Percentiles rank a stretch among this genome's conserved stretches.
These are phyloP conservation scores for Urostyla sp. DNA, from an alignment of 73 alveolate genomes.

Conservation along the genomic window DNA sequence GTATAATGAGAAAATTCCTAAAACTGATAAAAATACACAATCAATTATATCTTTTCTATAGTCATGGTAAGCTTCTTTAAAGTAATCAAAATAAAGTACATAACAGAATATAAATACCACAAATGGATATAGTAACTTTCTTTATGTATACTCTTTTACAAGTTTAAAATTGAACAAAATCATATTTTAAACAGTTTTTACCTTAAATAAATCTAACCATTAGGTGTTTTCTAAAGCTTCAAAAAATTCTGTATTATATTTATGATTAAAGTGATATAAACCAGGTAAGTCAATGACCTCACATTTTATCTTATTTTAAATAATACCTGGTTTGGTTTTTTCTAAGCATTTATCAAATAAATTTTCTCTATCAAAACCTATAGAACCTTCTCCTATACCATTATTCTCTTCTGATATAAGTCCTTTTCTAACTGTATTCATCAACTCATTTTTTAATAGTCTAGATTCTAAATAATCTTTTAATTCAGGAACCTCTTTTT, in stretches of 20 bases:
- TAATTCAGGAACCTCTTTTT: slow-evolving; percentile 26
- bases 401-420: neutral
- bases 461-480: slow-evolving; percentile 14
- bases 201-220: neutral
- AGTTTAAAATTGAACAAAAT: slow-evolving; percentile 37
- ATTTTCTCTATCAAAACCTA: neutral
- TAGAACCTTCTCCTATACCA: neutral
- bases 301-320: neutral
- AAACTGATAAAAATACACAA: neutral
- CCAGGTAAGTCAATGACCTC: slow-evolving; percentile 37
- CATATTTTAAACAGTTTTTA: slow-evolving; percentile 9
- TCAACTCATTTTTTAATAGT: neutral
- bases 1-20: neutral
- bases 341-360: neutral
- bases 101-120: slow-evolving; percentile 17
- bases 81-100: neutral
- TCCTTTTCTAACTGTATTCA: slow-evolving; percentile 1
- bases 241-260: neutral
- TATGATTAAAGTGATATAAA: neutral
- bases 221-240: neutral
- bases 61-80: slow-evolving; percentile 25
- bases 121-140: neutral
- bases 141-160: neutral
- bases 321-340: neutral
- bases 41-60: slow-evolving; percentile 4